Conservation (phyloP, 805 yeast genomes). For the Ogataea angusta region DNA sequence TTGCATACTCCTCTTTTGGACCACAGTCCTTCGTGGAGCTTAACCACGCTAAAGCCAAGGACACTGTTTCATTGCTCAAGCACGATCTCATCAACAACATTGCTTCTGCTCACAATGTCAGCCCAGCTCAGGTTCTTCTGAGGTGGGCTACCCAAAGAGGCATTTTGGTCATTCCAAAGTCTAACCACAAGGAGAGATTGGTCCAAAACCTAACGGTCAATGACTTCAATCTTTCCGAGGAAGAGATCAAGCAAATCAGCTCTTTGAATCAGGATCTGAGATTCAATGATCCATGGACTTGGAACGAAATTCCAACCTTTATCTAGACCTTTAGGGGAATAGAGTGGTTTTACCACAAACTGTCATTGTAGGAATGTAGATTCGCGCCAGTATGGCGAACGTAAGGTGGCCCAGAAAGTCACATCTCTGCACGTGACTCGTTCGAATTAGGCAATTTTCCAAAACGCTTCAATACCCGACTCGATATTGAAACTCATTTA, state of each 20-base stretch:
- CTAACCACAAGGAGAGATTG: conserved; percentile 64
- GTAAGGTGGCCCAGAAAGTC: background rate
- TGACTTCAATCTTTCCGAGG: conserved; percentile 48
- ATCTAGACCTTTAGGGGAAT: conserved; percentile 12
- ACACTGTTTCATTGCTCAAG: conserved; percentile 53
- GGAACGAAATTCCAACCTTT: conserved; percentile 36
- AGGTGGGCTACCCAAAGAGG: conserved; percentile 86
- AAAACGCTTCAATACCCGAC: background rate
- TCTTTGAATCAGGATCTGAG: conserved; percentile 65
- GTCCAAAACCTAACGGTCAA: conserved; percentile 55
- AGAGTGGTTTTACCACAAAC: too few species aligned
- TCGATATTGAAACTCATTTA: background rate
- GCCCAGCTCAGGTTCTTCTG: conserved; percentile 66
- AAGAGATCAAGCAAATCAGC: conserved; percentile 53
- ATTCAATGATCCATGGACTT: conserved; percentile 73
- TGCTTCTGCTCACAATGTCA: conserved; percentile 52
- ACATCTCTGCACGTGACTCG: background rate
- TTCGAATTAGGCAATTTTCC: conserved; percentile 1
- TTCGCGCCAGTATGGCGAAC: background rate
- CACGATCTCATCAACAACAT: conserved; percentile 51
- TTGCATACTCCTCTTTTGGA: conserved; percentile 82
- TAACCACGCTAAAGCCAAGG: conserved; percentile 48
- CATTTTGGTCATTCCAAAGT: conserved; percentile 77
- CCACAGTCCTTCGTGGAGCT: conserved; percentile 78
- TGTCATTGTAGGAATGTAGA: too few species aligned